Evolutionary conservation across 2,329 filamentous ascomycete species (phyloP), one percentile per base, ranked within the genome.

Genomic region (Aspergillus ibericus): DNA sequence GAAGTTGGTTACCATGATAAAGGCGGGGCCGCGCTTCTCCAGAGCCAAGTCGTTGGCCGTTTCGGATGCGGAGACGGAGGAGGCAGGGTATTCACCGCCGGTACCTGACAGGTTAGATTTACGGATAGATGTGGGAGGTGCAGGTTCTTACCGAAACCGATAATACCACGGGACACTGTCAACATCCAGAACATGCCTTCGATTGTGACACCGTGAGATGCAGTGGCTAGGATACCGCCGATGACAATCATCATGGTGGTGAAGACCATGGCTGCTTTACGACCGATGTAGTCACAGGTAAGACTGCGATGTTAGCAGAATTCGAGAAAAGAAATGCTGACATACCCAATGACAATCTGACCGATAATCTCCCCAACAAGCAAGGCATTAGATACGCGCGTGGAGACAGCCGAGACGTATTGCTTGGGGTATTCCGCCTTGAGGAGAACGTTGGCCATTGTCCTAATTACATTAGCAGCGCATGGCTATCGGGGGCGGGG

Each of bases 1-100:
- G 22, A 53, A 53, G 36, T 53, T 53, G 2, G 51, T 53, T 38
- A 53, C 51, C 51, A 53, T 53, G 38, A 53, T 53, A 27, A 53
- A 53, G 12, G 36, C 51, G 10, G 51, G 51, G 1, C 51, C 36
- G 5, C 51, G 51, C 29, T 53, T 20, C 25, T 53, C 42, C 9
- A 34, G 6, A 12, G 51, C 32, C 22, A 53, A 13, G 27, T 53
- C 51, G 27, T 53, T 53, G 51, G 51, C 51, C 3, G 51, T 42
- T 34, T 53, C 51, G 25, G 51, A 53, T 13, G 51, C 51, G 7
- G 51, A 53, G 2, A 42, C 40, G 5, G 51, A 53, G 2, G 51
- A 53, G 2, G 51, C 51, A 22, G 51, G 51, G 18, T 53, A 53
- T 44, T 53, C 51, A n/a, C 51, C 51, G 9, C 51, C 51, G 36